Percentiles rank a stretch among this genome's conserved stretches.
Evolutionary conservation across 2,329 filamentous ascomycete species (phyloP).

Genomic region (Didymosphaeria variabile): DNA sequence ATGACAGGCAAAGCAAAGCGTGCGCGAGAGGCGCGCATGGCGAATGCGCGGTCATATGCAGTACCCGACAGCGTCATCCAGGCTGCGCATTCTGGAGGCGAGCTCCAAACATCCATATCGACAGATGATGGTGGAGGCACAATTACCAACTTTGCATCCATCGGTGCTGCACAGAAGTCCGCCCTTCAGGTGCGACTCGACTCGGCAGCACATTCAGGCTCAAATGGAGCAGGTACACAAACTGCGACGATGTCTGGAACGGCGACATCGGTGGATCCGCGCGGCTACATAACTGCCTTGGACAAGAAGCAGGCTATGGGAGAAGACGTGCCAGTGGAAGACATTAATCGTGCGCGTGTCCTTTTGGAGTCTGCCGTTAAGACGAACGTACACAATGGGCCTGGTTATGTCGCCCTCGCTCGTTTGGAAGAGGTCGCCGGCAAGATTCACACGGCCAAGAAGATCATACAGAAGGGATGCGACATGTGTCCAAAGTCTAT

Average conservation of each 20-base stretch:
- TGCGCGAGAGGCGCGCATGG: conserved; percentile 81
- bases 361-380: conserved; percentile 97
- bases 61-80: conserved; percentile 96
- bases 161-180: conserved; percentile 94
- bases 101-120: conserved; percentile 87
- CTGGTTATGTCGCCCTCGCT: conserved; percentile 95
- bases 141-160: conserved; percentile 98
- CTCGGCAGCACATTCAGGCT: conserved; percentile 70
- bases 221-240: conserved; percentile 71
- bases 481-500: conserved; percentile 92
- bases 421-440: conserved; percentile 92
- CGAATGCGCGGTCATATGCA: conserved; percentile 78
- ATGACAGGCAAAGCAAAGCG: conserved; percentile 93
- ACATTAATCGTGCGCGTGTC: conserved; percentile 91
- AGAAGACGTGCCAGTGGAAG: conserved; percentile 80
- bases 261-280: conserved; percentile 90
- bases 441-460: conserved; percentile 87
- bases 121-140: conserved; percentile 78
- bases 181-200: conserved; percentile 94
- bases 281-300: conserved; percentile 93
- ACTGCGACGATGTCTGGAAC: conserved; percentile 72
- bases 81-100: conserved; percentile 79
- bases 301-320: conserved; percentile 82
- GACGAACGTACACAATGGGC: conserved; percentile 93
- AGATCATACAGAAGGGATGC: conserved; percentile 86